A percentile compares a stretch with the other conserved stretches of the same genome.
phyloP scores from a whole-genome alignment of 2,329 filamentous ascomycete species.

The Aspergillus felis region DNA sequence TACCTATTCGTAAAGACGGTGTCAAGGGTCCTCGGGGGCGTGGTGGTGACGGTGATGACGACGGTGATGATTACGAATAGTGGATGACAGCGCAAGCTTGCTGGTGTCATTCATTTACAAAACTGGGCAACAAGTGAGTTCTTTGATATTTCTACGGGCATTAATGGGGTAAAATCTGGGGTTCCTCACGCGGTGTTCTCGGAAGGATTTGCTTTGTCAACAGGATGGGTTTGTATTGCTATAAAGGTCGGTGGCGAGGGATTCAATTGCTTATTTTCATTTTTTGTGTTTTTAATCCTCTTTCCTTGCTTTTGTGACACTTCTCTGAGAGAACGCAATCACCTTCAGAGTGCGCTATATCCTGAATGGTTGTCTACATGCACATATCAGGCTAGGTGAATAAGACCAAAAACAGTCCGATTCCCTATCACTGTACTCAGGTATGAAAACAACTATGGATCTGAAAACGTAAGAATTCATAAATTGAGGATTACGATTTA shows the following conservation, averaged over 20 bases:
- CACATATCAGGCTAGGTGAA: not conserved
- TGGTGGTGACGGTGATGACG: slow-evolving; percentile 32
- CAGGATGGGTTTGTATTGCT: slow-evolving; percentile 23
- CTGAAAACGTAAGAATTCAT: not conserved
- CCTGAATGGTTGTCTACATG: not conserved
- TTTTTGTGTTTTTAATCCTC: slow-evolving; percentile 6
- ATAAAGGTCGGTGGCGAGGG: slow-evolving; percentile 25
- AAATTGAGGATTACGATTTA: not conserved
- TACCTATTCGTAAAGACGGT: slow-evolving; percentile 88
- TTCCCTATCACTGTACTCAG: not conserved
- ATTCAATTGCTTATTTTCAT: slow-evolving; percentile 8
- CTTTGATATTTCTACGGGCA: slow-evolving; percentile 14
- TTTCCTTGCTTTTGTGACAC: slow-evolving; percentile 36
- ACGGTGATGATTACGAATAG: slow-evolving; percentile 30
- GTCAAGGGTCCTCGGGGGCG: slow-evolving; percentile 41
- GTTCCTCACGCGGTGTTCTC: slow-evolving; percentile 26
- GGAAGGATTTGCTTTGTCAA: slow-evolving; percentile 13
- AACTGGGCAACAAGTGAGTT: not conserved
- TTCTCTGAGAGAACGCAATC: not conserved
- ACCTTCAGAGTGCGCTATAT: not conserved
- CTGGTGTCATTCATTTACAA: slow-evolving; percentile 3
- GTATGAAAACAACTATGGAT: not conserved
- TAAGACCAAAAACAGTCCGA: not conserved
- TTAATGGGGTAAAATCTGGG: slow-evolving; percentile 17
- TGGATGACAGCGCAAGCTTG: not conserved